A percentile compares a stretch with the other conserved stretches of the same genome.
phyloP scores from a whole-genome alignment of 768 basidiomycete genomes.

The Filobasidium wieringae region DNA sequence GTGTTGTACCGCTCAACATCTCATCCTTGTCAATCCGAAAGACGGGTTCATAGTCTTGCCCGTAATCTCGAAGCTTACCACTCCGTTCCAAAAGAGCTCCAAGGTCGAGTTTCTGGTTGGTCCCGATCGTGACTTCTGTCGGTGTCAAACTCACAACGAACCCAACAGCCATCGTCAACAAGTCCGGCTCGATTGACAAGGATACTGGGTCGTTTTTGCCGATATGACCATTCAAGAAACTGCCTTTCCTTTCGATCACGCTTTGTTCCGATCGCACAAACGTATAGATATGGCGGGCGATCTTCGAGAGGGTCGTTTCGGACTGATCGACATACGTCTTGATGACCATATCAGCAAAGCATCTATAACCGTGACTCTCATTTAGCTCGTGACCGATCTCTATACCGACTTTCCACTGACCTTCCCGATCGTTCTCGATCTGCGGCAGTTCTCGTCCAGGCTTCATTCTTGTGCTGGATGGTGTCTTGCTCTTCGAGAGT shows the following conservation, averaged over 20 bases:
- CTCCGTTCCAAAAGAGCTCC: conserved; percentile 44
- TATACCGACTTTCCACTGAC: conserved; percentile 15
- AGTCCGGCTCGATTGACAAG: conserved; percentile 70
- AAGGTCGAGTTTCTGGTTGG: conserved; percentile 64
- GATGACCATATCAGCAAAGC: conserved; percentile 69
- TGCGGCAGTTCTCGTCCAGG: conserved; percentile 78
- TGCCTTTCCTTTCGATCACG: conserved; percentile 1
- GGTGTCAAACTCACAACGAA: conserved; percentile 65
- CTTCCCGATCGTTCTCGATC: conserved; percentile 72
- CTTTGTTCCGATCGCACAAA: conserved; percentile 42
- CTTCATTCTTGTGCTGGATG: conserved; percentile 69
- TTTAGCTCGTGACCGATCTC: background rate
- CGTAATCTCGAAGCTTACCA: conserved; percentile 14
- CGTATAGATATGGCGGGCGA: conserved; percentile 67
- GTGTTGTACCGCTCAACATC: conserved; percentile 68
- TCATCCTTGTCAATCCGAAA: conserved; percentile 95
- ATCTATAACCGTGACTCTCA: conserved; percentile 36
- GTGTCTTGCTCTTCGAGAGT: conserved; percentile 78
- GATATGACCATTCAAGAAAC: conserved; percentile 66
- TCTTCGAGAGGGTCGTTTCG: conserved; percentile 47
- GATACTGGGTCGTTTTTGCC: conserved; percentile 68
- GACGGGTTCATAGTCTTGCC: conserved; percentile 27
- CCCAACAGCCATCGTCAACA: conserved; percentile 74
- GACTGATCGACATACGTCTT: conserved; percentile 39
- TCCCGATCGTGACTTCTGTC: conserved; percentile 56